Percentiles rank a stretch among this genome's conserved stretches.
Evolutionary conservation across 2,329 filamentous ascomycete species (phyloP).

Genomic region (Fusarium sterilihyphosum): DNA sequence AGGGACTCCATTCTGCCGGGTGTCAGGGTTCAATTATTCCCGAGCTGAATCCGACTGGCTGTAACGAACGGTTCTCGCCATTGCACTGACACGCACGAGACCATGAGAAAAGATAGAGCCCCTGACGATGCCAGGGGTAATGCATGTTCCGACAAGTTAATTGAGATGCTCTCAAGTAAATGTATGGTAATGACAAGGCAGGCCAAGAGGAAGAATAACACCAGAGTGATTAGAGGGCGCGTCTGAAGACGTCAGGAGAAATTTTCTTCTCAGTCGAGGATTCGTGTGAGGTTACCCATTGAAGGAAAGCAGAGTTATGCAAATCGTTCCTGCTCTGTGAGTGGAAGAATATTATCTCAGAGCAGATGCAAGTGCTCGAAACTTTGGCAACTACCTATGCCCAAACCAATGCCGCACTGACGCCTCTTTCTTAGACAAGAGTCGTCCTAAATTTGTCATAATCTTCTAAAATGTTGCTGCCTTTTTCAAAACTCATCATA

Average conservation of each 20-base stretch:
- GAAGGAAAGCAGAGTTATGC: not conserved
- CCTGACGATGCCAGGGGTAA: slow-evolving; percentile 21
- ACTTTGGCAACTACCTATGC: not conserved
- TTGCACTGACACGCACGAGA: slow-evolving; percentile 16
- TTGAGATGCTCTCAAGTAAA: slow-evolving; percentile 27
- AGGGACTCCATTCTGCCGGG: slow-evolving; percentile 28
- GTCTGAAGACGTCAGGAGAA: not conserved
- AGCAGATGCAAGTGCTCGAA: not conserved
- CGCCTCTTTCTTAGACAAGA: not conserved
- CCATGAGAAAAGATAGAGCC: slow-evolving; percentile 20
- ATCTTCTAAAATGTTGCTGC: not conserved
- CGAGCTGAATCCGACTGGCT: slow-evolving; percentile 24
- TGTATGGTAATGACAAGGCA: slow-evolving; percentile 28
- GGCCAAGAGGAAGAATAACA: slow-evolving; percentile 12
- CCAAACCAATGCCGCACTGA: not conserved
- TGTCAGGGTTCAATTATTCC: slow-evolving; percentile 34
- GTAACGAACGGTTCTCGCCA: slow-evolving; percentile 31
- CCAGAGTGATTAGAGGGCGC: not conserved
- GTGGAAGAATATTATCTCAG: not conserved
- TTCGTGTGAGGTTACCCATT: not conserved
- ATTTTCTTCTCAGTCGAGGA: not conserved
- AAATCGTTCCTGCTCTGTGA: not conserved
- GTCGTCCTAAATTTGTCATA: not conserved
- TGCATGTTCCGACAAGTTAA: slow-evolving; percentile 20
- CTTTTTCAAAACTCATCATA: not conserved